These are phyloP conservation scores for Gossypium raimondii DNA, from an alignment of 345 rosid species.

Conservation along the genomic window DNA sequence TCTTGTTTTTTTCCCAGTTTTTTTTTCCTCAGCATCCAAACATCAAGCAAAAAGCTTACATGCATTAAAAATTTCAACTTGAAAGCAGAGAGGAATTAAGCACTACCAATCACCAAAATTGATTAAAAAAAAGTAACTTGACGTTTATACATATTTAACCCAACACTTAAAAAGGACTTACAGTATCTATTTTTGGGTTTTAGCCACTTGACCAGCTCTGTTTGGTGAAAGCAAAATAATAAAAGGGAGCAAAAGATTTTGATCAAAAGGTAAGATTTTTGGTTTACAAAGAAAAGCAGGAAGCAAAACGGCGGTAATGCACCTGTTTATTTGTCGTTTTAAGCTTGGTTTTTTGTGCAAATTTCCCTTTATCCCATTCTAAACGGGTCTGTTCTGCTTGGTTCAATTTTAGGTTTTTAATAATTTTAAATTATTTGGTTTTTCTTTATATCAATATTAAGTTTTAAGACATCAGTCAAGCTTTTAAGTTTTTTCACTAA, in stretches of 20 bases:
- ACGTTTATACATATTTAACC: background rate
- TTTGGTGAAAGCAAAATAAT: background rate
- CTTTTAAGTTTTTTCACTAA: too few species aligned
- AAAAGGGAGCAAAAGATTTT: background rate
- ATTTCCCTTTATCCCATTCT: background rate
- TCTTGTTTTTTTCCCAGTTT: background rate
- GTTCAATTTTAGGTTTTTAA: too few species aligned
- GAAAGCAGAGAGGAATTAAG: background rate
- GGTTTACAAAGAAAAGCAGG: background rate
- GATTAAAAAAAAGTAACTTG: background rate
- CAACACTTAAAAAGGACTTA: background rate
- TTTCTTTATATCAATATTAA: too few species aligned
- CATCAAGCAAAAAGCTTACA: background rate
- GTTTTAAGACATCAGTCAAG: too few species aligned
- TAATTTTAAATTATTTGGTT: too few species aligned
- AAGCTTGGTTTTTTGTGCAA: background rate
- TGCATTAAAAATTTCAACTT: background rate
- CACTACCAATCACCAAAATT: background rate
- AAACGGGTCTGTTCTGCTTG: background rate
- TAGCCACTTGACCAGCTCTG: constrained; percentile 3
- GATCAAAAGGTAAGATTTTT: background rate
- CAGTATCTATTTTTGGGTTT: background rate
- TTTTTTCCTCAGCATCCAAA: constrained; percentile 11
- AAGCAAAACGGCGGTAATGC: background rate
- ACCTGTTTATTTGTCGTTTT: background rate